Base-by-base conservation (phyloP, 768 basidiomycete species). In the Suillus hirtellus region DNA sequence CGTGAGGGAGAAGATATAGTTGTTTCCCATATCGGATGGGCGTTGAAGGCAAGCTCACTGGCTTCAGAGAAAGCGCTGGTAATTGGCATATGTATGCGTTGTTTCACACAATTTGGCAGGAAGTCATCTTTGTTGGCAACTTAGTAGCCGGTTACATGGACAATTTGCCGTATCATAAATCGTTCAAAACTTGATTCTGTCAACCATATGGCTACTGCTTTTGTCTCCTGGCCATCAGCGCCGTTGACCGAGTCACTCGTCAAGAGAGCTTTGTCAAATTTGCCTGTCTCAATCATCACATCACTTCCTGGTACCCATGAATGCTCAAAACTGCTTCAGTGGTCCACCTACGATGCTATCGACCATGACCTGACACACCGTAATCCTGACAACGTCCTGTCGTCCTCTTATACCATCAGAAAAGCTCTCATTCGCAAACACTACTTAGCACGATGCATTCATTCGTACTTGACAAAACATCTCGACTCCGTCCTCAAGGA, bases 341-440 rank as follows among this genome's bases (percentile, higher is more conserved):
- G 94, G 94, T 88, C 92, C 21, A 86, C 90, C 31, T 98, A 98
- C 79, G 95, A 98, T 71, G 83, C 81, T 49, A 84, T 96, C 62
- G 86, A 92, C 66, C 95, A 96, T 65, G 85, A 87, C 67, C 81
- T 89, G 35, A 89, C 89, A 11, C 82, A 86, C 65, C 68, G 78
- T 9, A 71, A 82, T 50, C 82, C 82, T 12, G 68, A 78, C 27
- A 69, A 71, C 21, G 82, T 87, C 43, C 81, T 95, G 40, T 84
- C 93, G 0, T 96, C 92, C 10, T 89, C 89, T 42, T 96, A 95
- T 72, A 89, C 87, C 15, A 94, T 96, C 71, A 85, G 96, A 64
- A 97, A 99, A 75, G 89, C 90, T 42, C 82, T 99, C 61, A 99
- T 99, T 66, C 86, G 97, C 61, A 99, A 99, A 75, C 94, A 97